phyloP scores from a whole-genome alignment of 352 stramenopile genomes.

The Pythium folliculosum region DNA sequence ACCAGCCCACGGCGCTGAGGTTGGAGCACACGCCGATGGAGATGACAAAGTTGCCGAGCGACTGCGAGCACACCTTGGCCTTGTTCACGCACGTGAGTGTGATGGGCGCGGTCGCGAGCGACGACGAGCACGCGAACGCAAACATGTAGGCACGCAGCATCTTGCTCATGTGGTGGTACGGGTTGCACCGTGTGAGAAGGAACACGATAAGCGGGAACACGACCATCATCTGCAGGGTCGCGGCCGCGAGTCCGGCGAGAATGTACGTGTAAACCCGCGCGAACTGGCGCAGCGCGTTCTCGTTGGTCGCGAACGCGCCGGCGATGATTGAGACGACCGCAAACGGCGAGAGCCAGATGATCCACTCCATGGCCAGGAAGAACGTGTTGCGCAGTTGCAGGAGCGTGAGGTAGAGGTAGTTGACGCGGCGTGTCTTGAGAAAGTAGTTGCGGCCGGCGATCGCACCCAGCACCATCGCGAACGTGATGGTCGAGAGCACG shows the following conservation, averaged over 20 bases:
- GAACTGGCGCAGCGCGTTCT: conserved; percentile 35
- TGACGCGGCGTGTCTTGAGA: conserved; percentile 52
- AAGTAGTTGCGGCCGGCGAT: conserved; percentile 65
- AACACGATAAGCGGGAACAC: conserved; percentile 70
- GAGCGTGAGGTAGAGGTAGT: conserved; percentile 69
- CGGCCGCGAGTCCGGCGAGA: conserved; percentile 42
- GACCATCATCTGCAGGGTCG: conserved; percentile 51
- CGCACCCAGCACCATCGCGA: conserved; percentile 66
- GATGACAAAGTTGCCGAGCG: conserved; percentile 74
- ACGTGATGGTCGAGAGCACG: conserved; percentile 65
- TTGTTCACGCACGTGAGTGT: conserved; percentile 70
- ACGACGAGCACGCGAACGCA: conserved; percentile 68
- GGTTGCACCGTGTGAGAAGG: conserved; percentile 63
- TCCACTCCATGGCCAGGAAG: conserved; percentile 69
- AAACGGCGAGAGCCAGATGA: conserved; percentile 68
- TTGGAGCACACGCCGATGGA: conserved; percentile 74
- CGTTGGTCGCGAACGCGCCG: conserved; percentile 59
- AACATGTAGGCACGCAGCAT: conserved; percentile 75
- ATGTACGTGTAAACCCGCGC: conserved; percentile 61
- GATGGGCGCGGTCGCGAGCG: conserved; percentile 64
- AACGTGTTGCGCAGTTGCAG: conserved; percentile 77
- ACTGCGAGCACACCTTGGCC: conserved; percentile 65
- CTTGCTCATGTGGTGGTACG: conserved; percentile 70
- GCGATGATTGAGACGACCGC: conserved; percentile 74
- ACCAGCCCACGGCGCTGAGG: conserved; percentile 58